phyloP scores from a whole-genome alignment of 495 filamentous ascomycete genomes.

The Penicillium steckii region DNA sequence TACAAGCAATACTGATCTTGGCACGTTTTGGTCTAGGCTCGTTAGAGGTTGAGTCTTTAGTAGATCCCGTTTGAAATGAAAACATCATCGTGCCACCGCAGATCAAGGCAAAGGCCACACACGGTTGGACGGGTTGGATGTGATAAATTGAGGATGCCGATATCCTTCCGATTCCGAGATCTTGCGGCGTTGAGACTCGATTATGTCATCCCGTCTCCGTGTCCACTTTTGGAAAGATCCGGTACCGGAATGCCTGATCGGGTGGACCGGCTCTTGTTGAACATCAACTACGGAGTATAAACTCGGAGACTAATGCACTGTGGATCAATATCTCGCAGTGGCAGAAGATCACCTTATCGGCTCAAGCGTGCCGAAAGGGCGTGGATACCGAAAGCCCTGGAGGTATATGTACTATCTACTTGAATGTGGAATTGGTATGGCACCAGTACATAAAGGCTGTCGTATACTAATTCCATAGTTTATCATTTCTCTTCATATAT shows the following conservation, averaged over 20 bases:
- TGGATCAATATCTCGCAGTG: too few species aligned
- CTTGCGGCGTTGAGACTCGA: neutral
- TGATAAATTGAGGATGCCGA: neutral
- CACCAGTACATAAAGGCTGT: too few species aligned
- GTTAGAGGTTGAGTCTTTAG: neutral
- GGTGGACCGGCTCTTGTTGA: neutral
- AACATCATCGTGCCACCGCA: slow-evolving; percentile 9
- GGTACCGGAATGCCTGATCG: neutral
- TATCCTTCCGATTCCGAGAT: neutral
- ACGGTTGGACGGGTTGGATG: too few species aligned
- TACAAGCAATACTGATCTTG: slow-evolving; percentile 12
- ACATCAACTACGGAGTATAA: too few species aligned
- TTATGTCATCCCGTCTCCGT: neutral
- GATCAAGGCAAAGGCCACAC: neutral
- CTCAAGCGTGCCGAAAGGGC: too few species aligned
- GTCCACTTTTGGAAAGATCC: neutral
- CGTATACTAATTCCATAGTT: too few species aligned
- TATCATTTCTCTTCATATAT: too few species aligned
- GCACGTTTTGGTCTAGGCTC: slow-evolving; percentile 8
- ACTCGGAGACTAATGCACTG: too few species aligned
- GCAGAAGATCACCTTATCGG: too few species aligned
- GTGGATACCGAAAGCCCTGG: too few species aligned
- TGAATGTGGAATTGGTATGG: too few species aligned
- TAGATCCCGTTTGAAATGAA: slow-evolving; percentile 6
- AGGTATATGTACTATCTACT: too few species aligned